Percentiles rank a stretch among this genome's conserved stretches.
These are phyloP conservation scores for Terana coerulea DNA, from an alignment of 768 basidiomycete species.

Conservation along the genomic window DNA sequence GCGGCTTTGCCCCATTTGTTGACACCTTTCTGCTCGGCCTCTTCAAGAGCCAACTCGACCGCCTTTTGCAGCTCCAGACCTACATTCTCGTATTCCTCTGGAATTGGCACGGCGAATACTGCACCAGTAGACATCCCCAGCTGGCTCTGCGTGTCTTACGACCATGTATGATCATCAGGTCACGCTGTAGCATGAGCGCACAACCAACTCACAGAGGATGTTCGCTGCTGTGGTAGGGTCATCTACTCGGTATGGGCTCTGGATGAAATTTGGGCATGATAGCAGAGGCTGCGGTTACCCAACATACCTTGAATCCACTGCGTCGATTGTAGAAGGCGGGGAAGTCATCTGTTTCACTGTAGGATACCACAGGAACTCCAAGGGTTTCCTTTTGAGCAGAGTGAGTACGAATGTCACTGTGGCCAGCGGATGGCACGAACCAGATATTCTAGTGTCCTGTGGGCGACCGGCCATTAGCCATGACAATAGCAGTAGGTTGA, in stretches of 20 bases:
- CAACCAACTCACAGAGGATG: constrained; percentile 56
- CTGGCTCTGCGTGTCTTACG: constrained; percentile 63
- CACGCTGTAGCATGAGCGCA: not conserved
- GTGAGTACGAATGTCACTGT: not conserved
- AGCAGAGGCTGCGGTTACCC: not conserved
- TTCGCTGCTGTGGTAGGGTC: constrained; percentile 65
- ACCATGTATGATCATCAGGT: not conserved
- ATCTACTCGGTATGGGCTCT: constrained; percentile 79
- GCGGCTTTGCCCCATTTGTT: constrained; percentile 82
- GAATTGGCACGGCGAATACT: constrained; percentile 89
- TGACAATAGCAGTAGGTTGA: not conserved
- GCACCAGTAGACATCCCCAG: constrained; percentile 74
- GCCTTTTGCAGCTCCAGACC: constrained; percentile 70
- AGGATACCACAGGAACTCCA: constrained; percentile 87
- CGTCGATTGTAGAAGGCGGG: constrained; percentile 90
- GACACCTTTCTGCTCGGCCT: constrained; percentile 79
- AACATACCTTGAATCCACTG: constrained; percentile 71
- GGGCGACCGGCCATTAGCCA: not conserved
- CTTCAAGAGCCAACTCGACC: constrained; percentile 80
- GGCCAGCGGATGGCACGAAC: constrained; percentile 34
- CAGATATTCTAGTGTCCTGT: constrained; percentile 76
- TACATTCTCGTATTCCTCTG: constrained; percentile 61
- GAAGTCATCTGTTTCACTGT: constrained; percentile 72
- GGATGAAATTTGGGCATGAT: not conserved
- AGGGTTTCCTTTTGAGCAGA: constrained; percentile 77